Evolutionary conservation across 2,329 filamentous ascomycete species (phyloP), one percentile per base, ranked within the genome.

Genomic region (Colletotrichum cordylinicola): DNA sequence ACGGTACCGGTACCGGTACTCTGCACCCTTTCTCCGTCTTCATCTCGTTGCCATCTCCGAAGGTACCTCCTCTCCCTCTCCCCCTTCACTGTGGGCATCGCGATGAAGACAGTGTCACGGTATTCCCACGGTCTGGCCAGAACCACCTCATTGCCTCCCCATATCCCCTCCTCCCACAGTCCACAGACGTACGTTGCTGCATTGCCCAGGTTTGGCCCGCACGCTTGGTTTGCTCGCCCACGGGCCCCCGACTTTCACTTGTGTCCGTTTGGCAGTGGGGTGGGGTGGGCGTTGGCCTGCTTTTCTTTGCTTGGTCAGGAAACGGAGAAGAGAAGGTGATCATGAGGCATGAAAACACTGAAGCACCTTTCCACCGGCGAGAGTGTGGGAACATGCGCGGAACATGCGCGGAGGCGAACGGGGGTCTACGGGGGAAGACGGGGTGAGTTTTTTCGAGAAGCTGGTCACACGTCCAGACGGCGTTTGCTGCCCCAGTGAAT

Each of bases 271-370:
- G 69, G 48, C 16, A 16, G 48, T 67, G 67, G 62, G 31, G 65
- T 16, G 33, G 67, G 24, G 24, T 27, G 21, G 48, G n/a, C 8
- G 18, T 21, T 52, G n/a, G n/a, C 18, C 18, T n/a, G 13, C 29
- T 8, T 13, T 21, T 62, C 21, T 33, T 39, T 67, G 31, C 52
- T 61, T 72, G 61, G 60, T 67, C 29, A 72, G 61, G 72, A 37
- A 33, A 60, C 35, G 43, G 39, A 67, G 39, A 67, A 67, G 13
- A 29, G 58, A 31, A 55, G 60, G 31, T 72, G 73, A 75, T 75
- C 73, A 75, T 68, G 73, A 75, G 73, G 73, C 73, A 68, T 39
- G 70, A 64, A 75, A 72, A n/a, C n/a, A n/a, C n/a, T n/a, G n/a
- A n/a, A 68, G 43, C 68, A 72, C 39, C 68, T 72, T 67, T 43